Evolutionary conservation across 257 asterid species (phyloP), one percentile per base, ranked within the genome.

Genomic region (Sherardia arvensis): DNA sequence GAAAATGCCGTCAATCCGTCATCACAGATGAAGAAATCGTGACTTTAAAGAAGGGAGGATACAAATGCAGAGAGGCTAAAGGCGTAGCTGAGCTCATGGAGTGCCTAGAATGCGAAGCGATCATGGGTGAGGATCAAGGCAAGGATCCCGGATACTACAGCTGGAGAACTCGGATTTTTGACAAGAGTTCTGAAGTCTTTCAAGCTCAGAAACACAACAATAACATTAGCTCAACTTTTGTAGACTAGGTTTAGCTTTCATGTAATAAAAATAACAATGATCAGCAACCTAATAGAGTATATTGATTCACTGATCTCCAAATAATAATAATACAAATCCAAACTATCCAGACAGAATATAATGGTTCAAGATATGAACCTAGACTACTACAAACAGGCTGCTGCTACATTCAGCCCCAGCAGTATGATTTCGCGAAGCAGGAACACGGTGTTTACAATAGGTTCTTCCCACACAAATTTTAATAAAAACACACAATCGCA

Each of bases 71-170:
- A 23, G 91, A 63, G 43, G 43, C 0, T 5, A 67, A 64, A 9
- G 91, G 84, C 36, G 48, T 84, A 1, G 88, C 71, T 6, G 96
- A 83, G 78, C 8, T 80, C 74, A 61, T 88, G 72, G 98, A 88
- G 82, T 83, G 94, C 71, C 70, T 91, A 73, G 95, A 91, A 66
- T 84, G 66, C 70, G 96, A 91, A 74, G 98, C 95, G 25, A 86
- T 91, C 10, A 86, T 88, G 95, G 95, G 96, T 26, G 95, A 84
- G 5, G 94, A 91, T 67, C 71, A 80, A 2, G 98, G 98, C 0
- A 88, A 75, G 62, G 82, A 85, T 48, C 80, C 96, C 7, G 71
- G 18, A 48, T 96, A 91, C 80, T 91, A 91, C 69, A 79, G 76
- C 55, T 75, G 92, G 10, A 84, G 98, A 34, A 95, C 98, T 1